Evolutionary conservation across 2,329 filamentous ascomycete species (phyloP), one percentile per base, ranked within the genome.

Genomic region (Capronia americana): DNA sequence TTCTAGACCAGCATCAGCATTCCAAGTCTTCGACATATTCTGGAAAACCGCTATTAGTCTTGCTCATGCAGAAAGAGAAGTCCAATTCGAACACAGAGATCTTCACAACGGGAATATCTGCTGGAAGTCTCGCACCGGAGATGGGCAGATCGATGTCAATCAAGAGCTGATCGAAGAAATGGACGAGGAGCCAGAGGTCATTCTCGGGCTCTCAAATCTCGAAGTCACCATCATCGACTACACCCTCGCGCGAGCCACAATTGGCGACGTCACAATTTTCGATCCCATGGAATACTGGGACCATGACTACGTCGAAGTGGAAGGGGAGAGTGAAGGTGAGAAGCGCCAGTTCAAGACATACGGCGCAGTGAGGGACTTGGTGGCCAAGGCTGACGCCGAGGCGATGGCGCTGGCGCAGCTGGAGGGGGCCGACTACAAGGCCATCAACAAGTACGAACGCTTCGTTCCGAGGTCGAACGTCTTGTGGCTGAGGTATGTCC

Each of bases 201-300:
- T 68, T 72, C 77, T 88, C 26, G 81, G 82, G 2, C 81, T 86
- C 64, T 86, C 85, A 14, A 79, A 80, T 1, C 76, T 89, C 3
- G 85, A 88, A 70, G 86, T 86, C 1, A 89, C 88, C 0, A 82
- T 90, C 26, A 90, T 90, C 70, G 88, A 90, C 74, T 90, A 90
- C 75, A 89, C 88, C 1, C 82, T 90, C 41, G 89, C 87, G 0
- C 84, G 88, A n/a, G 86, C 86, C 1, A 80, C 83, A 26, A 77
- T 88, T 68, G 50, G 38, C 23, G 65, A 57, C 48, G 14, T 56
- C 38, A 55, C 69, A 20, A 57, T 71, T 26, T 69, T 66, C 55
- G 67, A 69, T 51, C 65, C 67, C 14, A 67, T 67, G 23, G 12
- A 41, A 17, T 61, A 57, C 48, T 66, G 64, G 64, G 66, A 70